A percentile compares a stretch with the other conserved stretches of the same genome.
Evolutionary conservation across 331 rosid species (phyloP).

Genomic region (Malus hybrid): DNA sequence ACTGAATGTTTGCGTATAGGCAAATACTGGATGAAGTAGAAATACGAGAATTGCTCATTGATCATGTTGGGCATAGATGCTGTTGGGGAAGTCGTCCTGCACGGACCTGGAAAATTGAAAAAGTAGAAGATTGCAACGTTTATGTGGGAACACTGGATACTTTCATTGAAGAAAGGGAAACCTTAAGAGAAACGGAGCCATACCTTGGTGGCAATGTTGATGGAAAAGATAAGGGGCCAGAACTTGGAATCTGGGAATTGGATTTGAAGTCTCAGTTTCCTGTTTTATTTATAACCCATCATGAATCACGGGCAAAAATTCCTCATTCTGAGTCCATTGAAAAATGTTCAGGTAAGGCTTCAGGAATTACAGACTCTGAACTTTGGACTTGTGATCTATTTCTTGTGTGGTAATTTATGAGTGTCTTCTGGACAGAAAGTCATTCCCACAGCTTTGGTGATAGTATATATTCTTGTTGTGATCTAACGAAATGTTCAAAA

Average conservation of each 20-base stretch:
- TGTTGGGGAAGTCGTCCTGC: constrained; percentile 99
- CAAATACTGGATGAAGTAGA: constrained; percentile 84
- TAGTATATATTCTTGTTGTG: background rate
- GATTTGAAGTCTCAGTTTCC: constrained; percentile 88
- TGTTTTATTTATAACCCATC: constrained; percentile 51
- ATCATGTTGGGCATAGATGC: constrained; percentile 92
- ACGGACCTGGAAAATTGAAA: constrained; percentile 81
- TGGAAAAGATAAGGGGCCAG: constrained; percentile 73
- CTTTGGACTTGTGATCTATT: too few species aligned
- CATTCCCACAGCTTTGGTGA: background rate
- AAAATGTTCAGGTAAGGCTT: constrained; percentile 68
- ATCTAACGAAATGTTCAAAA: constrained; percentile 13
- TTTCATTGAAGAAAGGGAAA: constrained; percentile 85
- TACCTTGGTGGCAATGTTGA: constrained; percentile 51
- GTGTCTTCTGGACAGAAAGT: background rate
- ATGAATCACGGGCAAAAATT: constrained; percentile 58
- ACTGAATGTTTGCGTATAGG: constrained; percentile 29
- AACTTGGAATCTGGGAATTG: constrained; percentile 87
- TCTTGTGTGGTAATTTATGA: background rate
- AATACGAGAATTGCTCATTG: constrained; percentile 87
- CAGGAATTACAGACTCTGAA: background rate
- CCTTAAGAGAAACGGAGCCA: constrained; percentile 57
- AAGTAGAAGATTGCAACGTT: constrained; percentile 92
- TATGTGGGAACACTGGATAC: constrained; percentile 91
- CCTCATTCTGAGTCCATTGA: constrained; percentile 76